These are phyloP conservation scores for Scheffersomyces stambukii DNA, from an alignment of 1,139 yeast species.

Conservation along the genomic window DNA sequence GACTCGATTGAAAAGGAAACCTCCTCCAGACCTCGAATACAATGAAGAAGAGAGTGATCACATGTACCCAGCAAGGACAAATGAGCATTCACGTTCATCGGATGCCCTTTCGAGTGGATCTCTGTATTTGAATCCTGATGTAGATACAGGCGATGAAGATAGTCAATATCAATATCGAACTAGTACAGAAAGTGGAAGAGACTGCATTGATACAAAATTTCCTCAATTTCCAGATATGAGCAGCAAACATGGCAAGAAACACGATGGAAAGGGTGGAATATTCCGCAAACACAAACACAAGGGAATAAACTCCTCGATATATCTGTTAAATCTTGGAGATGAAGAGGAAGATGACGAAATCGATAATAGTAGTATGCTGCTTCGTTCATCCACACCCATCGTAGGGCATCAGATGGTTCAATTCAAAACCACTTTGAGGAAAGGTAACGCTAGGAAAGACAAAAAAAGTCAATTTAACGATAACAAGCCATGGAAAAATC, in stretches of 20 bases:
- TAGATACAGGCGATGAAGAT: too few species aligned
- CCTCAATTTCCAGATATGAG: conserved; percentile 27
- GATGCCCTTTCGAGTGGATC: too few species aligned
- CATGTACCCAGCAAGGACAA: too few species aligned
- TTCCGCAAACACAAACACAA: conserved; percentile 16
- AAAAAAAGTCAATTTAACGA: conserved; percentile 63
- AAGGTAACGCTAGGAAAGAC: conserved; percentile 40
- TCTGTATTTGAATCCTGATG: too few species aligned
- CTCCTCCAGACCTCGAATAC: conserved; percentile 4
- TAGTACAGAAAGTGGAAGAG: too few species aligned
- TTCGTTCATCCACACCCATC: conserved; percentile 13
- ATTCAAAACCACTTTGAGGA: conserved; percentile 67
- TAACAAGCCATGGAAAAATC: conserved; percentile 95
- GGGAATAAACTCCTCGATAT: conserved; percentile 14
- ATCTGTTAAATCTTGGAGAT: conserved; percentile 14
- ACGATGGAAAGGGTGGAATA: conserved; percentile 6
- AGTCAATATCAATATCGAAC: too few species aligned
- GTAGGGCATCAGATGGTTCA: conserved; percentile 30
- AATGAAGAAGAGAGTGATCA: conserved; percentile 2
- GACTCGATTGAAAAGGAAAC: too few species aligned
- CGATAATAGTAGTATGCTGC: conserved; percentile 5
- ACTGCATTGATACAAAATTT: conserved; percentile 12
- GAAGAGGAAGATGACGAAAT: conserved; percentile 10
- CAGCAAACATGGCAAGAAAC: conserved; percentile 4
- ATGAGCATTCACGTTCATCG: too few species aligned